A percentile compares a stretch with the other conserved stretches of the same genome.
Evolutionary conservation across 2,329 filamentous ascomycete species (phyloP).

Genomic region (Ascochyta fabae): DNA sequence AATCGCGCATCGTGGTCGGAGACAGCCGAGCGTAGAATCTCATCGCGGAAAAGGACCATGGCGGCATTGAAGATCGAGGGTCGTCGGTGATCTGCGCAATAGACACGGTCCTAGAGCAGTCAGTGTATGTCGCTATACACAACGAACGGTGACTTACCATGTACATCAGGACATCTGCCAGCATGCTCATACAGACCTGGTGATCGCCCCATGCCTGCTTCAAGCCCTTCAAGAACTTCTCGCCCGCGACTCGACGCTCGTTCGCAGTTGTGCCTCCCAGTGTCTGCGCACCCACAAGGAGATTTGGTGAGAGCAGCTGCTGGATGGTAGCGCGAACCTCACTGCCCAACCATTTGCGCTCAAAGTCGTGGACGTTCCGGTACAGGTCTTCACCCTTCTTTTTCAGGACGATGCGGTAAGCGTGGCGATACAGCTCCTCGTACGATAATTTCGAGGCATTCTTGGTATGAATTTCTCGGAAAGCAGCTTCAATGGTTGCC

Average conservation of each 20-base stretch:
- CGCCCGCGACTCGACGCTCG: conserved; percentile 80
- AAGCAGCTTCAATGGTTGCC: conserved; percentile 75
- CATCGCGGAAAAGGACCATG: conserved; percentile 87
- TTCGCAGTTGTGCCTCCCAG: conserved; percentile 67
- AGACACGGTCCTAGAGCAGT: conserved; percentile 72
- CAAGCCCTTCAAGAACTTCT: conserved; percentile 79
- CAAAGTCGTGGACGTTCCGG: conserved; percentile 78
- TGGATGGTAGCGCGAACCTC: conserved; percentile 76
- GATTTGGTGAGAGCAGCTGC: conserved; percentile 71
- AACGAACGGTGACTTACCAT: conserved; percentile 63
- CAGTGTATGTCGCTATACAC: neutral
- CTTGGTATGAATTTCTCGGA: conserved; percentile 88
- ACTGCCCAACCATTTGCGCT: conserved; percentile 78
- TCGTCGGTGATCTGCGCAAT: conserved; percentile 72
- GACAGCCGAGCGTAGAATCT: conserved; percentile 71
- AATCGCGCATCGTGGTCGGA: conserved; percentile 53
- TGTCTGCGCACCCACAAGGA: conserved; percentile 63
- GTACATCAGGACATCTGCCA: conserved; percentile 95
- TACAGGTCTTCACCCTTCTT: conserved; percentile 86
- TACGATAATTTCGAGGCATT: conserved; percentile 91
- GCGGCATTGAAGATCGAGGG: conserved; percentile 83
- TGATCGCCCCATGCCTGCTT: conserved; percentile 87
- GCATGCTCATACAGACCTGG: conserved; percentile 93
- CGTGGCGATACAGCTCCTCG: conserved; percentile 91
- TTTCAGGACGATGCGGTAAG: conserved; percentile 91